Percentiles rank a stretch among this genome's conserved stretches.
phyloP scores from a whole-genome alignment of 768 basidiomycete species.

The Lentinula boryana region DNA sequence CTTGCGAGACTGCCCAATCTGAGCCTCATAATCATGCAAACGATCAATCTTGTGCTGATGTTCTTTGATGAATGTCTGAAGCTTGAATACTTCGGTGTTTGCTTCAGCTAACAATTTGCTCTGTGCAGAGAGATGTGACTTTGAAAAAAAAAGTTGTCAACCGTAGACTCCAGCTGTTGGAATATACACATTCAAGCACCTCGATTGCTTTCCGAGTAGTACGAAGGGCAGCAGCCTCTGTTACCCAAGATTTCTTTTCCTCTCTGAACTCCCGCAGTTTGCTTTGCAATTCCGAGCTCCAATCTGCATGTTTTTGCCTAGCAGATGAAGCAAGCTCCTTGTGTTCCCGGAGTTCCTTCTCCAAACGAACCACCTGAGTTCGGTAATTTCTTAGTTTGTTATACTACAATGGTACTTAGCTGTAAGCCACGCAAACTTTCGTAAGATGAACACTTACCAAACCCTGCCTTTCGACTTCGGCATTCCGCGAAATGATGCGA shows the following conservation, averaged over 20 bases:
- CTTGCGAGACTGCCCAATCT: conserved; percentile 75
- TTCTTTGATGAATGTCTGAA: conserved; percentile 74
- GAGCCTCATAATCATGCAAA: conserved; percentile 79
- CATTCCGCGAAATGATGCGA: conserved; percentile 62
- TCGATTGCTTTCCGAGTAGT: conserved; percentile 66
- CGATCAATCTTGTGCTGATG: conserved; percentile 77
- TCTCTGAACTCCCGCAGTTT: conserved; percentile 71
- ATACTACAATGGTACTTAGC: conserved; percentile 44
- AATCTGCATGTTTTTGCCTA: conserved; percentile 77
- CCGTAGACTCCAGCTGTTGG: not conserved
- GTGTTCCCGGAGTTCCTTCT: conserved; percentile 66
- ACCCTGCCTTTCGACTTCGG: conserved; percentile 78
- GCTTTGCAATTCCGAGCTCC: conserved; percentile 77
- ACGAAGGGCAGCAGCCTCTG: conserved; percentile 62
- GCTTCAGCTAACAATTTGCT: conserved; percentile 65
- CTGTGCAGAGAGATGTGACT: conserved; percentile 70
- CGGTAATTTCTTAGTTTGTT: conserved; percentile 80
- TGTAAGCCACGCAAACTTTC: not conserved
- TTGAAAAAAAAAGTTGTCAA: not conserved
- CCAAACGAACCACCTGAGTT: conserved; percentile 57
- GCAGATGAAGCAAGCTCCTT: conserved; percentile 66
- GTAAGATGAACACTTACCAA: conserved; percentile 42
- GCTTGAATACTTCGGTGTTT: conserved; percentile 56
- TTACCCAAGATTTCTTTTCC: conserved; percentile 73
- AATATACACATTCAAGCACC: conserved; percentile 26